Conservation (phyloP, 192 early-diverging fungal genomes). For the Chytriomyces hyalinus region DNA sequence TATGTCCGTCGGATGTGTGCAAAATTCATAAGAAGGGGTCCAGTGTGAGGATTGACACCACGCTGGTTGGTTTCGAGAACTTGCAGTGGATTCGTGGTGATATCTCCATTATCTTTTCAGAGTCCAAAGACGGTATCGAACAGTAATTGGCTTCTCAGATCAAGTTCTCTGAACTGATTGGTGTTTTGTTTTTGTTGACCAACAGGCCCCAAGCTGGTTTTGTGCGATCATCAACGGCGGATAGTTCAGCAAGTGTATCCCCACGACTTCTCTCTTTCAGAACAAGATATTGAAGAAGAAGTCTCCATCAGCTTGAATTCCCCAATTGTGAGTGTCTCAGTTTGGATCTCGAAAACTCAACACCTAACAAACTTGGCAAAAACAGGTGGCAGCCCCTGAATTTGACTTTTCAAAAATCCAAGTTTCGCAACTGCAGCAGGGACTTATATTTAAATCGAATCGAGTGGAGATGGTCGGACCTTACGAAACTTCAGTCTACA, state of each 20-base stretch:
- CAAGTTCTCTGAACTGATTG: not conserved
- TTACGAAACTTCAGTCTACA: slow-evolving; percentile 54
- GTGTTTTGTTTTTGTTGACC: not conserved
- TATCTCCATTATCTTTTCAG: slow-evolving; percentile 55
- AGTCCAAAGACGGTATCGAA: slow-evolving; percentile 20
- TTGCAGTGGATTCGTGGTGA: slow-evolving; percentile 59
- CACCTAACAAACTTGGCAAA: too few species aligned
- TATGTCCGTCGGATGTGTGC: slow-evolving; percentile 50
- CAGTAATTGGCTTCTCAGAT: not conserved
- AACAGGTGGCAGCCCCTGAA: slow-evolving; percentile 44
- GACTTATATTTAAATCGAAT: slow-evolving; percentile 56
- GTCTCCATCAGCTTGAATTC: slow-evolving; percentile 50
- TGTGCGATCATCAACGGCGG: slow-evolving; percentile 53
- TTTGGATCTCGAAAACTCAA: not conserved
- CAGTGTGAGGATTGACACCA: slow-evolving; percentile 56
- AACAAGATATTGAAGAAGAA: slow-evolving; percentile 52
- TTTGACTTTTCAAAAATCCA: slow-evolving; percentile 45
- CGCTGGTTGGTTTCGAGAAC: slow-evolving; percentile 61
- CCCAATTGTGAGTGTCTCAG: not conserved
- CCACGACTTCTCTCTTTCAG: slow-evolving; percentile 45
- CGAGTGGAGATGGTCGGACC: slow-evolving; percentile 47
- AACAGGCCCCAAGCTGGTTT: slow-evolving; percentile 43
- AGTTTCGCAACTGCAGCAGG: slow-evolving; percentile 45
- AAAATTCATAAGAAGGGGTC: slow-evolving; percentile 50
- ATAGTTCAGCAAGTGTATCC: slow-evolving; percentile 55